Conservation (phyloP, 2,329 filamentous ascomycete species). For the Thelonectria discophora region DNA sequence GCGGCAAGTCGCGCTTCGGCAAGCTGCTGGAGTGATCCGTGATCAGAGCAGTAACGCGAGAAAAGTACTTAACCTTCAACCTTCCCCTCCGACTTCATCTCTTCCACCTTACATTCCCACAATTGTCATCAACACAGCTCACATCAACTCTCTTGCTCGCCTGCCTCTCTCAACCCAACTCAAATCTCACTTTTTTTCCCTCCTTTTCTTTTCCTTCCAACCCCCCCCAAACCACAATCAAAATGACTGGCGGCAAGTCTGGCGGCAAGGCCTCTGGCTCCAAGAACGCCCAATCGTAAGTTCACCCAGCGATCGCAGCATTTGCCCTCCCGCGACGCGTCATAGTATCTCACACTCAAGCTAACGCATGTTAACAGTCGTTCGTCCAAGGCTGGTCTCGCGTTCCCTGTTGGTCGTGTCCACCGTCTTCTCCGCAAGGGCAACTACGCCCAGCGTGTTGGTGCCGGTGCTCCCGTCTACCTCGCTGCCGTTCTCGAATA, state of each 20-base stretch:
- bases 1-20: conserved; percentile 41
- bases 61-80: conserved; percentile 65
- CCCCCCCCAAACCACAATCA: conserved; percentile 57
- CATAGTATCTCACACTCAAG: not conserved
- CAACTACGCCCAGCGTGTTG: conserved; percentile 99
- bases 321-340: conserved; percentile 5
- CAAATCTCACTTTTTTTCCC: conserved; percentile 24
- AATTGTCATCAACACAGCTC: conserved; percentile 51
- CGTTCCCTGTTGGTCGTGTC: conserved; percentile 98
- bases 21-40: conserved; percentile 58
- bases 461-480: conserved; percentile 97
- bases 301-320: conserved; percentile 22
- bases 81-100: conserved; percentile 55
- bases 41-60: conserved; percentile 55
- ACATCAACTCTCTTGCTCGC: conserved; percentile 43
- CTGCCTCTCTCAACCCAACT: conserved; percentile 35
- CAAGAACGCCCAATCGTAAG: conserved; percentile 99
- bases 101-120: conserved; percentile 45
- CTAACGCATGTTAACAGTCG: conserved; percentile 66
- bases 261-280: conserved; percentile 99
- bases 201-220: not conserved
- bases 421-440: conserved; percentile 99
- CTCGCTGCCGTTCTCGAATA: conserved; percentile 98
- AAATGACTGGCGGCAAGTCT: conserved; percentile 99
- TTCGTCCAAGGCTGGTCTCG: conserved; percentile 98